A percentile compares a stretch with the other conserved stretches of the same genome.
These are phyloP conservation scores for Halenospora varia DNA, from an alignment of 495 filamentous ascomycete species.

Conservation along the genomic window DNA sequence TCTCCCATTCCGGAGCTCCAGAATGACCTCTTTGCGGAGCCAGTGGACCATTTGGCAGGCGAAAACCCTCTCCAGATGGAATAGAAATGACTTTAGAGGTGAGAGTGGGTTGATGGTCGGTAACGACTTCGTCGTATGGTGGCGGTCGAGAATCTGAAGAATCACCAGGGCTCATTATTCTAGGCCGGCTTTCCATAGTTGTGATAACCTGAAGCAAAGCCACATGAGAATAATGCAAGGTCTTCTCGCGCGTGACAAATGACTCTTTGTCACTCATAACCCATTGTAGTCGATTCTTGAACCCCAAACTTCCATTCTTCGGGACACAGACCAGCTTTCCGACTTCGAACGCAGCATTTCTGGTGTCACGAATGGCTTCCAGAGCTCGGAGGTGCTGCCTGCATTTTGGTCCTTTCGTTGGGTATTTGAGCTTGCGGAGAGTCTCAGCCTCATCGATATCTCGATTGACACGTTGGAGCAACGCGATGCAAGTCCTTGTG, in stretches of 20 bases:
- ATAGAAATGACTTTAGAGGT: neutral
- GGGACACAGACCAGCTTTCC: neutral
- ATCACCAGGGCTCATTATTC: neutral
- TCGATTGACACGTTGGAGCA: neutral
- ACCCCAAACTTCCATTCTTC: neutral
- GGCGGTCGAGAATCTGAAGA: neutral
- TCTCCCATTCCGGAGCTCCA: neutral
- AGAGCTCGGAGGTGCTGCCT: neutral
- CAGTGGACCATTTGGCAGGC: neutral
- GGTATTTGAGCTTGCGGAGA: neutral
- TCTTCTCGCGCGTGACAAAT: neutral
- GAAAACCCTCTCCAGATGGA: neutral
- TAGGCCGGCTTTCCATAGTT: constrained; percentile 1
- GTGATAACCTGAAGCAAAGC: constrained; percentile 1
- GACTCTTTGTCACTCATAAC: constrained; percentile 3
- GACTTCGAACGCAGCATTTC: neutral
- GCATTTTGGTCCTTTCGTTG: neutral
- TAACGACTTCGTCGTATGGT: neutral
- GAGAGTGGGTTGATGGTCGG: neutral
- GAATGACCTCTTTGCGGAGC: neutral
- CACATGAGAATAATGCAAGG: neutral
- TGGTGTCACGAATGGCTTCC: neutral
- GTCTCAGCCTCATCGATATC: neutral
- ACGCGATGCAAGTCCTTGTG: neutral
- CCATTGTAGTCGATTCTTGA: neutral